phyloP scores from a whole-genome alignment of 768 basidiomycete species.

The Mycena vulgaris region DNA sequence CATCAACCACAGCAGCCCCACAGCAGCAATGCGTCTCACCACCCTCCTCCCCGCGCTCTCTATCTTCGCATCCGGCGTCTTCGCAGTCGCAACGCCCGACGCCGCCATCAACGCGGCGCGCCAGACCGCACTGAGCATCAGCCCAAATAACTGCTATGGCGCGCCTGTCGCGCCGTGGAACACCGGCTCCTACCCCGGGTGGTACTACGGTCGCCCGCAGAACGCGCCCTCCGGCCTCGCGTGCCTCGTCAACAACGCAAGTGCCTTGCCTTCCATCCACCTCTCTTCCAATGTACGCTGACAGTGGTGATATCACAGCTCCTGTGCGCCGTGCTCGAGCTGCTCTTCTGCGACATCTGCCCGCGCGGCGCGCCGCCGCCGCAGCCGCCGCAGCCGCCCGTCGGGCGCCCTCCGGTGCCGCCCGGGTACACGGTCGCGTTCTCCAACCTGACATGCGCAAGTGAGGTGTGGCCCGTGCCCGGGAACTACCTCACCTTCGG shows the following conservation, averaged over 20 bases:
- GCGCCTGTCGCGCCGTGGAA: constrained; percentile 28
- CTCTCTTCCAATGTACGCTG: neutral
- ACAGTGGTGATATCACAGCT: neutral
- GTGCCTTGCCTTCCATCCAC: neutral
- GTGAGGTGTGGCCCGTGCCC: neutral
- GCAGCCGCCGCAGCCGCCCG: constrained; percentile 3
- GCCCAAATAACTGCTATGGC: constrained; percentile 9
- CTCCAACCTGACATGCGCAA: constrained; percentile 28
- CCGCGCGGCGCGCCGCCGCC: neutral
- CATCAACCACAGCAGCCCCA: neutral
- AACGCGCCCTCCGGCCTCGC: constrained; percentile 6
- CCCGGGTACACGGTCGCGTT: neutral
- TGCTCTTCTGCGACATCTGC: constrained; percentile 13
- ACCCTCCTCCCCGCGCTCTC: constrained; percentile 16
- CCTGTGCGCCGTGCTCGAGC: constrained; percentile 17
- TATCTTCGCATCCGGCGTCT: neutral
- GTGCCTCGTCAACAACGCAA: constrained; percentile 23
- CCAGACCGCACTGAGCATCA: neutral
- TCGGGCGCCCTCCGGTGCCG: neutral
- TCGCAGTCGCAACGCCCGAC: neutral
- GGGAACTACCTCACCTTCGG: constrained; percentile 19
- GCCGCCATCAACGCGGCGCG: neutral
- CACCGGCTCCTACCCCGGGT: constrained; percentile 9
- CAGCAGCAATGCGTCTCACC: constrained; percentile 22
- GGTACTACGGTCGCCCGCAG: constrained; percentile 30